Evolutionary conservation across 306 rosid species (phyloP).

Genomic region (Delonix regia): DNA sequence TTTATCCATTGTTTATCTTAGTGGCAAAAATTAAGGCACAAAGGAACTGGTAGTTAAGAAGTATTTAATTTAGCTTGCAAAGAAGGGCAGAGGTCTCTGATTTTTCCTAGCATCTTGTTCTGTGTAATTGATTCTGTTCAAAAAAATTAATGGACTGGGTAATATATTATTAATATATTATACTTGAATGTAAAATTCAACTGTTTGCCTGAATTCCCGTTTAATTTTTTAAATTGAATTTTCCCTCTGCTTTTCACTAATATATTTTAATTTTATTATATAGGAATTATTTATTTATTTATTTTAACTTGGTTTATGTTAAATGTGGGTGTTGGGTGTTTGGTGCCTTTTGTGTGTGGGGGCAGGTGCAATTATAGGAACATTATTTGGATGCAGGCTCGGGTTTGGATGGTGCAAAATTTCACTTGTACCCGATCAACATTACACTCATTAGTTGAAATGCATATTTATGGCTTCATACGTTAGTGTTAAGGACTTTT

Average conservation of each 20-base stretch:
- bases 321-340: not conserved
- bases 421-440: not conserved
- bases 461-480: not conserved
- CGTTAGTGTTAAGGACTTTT: slow-evolving; percentile 14
- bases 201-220: not conserved
- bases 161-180: not conserved
- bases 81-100: not conserved
- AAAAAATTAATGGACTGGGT: slow-evolving; percentile 1
- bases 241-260: not conserved
- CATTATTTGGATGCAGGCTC: not conserved
- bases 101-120: not conserved
- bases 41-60: not conserved
- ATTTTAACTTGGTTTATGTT: no score
- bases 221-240: not conserved
- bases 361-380: not conserved
- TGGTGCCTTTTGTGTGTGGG: not conserved
- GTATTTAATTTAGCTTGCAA: not conserved
- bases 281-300: no score
- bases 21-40: not conserved
- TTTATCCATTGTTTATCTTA: not conserved
- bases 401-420: not conserved
- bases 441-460: not conserved
- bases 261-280: not conserved
- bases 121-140: not conserved
- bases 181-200: not conserved